Evolutionary conservation across 148 eudicot genomes (phyloP).

Genomic region (Rhododendron henanense): DNA sequence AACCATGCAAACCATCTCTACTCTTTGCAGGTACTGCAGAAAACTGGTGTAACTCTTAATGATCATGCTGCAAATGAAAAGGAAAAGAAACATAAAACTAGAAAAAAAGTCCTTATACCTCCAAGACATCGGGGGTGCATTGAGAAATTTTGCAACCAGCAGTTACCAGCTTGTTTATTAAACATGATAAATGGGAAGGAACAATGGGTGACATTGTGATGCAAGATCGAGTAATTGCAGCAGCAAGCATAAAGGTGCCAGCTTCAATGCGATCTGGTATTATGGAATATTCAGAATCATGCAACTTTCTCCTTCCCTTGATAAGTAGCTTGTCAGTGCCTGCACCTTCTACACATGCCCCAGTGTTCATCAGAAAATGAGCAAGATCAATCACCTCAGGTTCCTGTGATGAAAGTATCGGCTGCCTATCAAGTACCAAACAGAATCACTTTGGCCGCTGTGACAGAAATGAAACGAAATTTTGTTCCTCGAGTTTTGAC

Average conservation of each 20-base stretch:
- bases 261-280: conserved; percentile 26
- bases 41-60: neutral
- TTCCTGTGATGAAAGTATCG: conserved; percentile 6
- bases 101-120: neutral
- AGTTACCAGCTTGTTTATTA: conserved; percentile 8
- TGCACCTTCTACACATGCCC: conserved; percentile 15
- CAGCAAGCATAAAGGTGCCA: conserved; percentile 22
- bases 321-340: conserved; percentile 13
- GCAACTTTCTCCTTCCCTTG: conserved; percentile 10
- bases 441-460: neutral
- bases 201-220: conserved; percentile 21
- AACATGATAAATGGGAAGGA: conserved; percentile 10
- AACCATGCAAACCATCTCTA: neutral
- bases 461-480: neutral
- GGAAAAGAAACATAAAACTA: neutral
- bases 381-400: conserved; percentile 24
- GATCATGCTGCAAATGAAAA: neutral
- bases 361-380: conserved; percentile 9
- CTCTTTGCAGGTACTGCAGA: conserved; percentile 5
- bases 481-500: neutral
- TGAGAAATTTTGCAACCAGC: conserved; percentile 16
- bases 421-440: neutral
- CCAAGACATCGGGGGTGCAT: neutral
- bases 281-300: conserved; percentile 15
- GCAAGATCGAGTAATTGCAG: conserved; percentile 25